Base-by-base conservation (phyloP, 768 basidiomycete species). In the Mycena rebaudengoi region DNA sequence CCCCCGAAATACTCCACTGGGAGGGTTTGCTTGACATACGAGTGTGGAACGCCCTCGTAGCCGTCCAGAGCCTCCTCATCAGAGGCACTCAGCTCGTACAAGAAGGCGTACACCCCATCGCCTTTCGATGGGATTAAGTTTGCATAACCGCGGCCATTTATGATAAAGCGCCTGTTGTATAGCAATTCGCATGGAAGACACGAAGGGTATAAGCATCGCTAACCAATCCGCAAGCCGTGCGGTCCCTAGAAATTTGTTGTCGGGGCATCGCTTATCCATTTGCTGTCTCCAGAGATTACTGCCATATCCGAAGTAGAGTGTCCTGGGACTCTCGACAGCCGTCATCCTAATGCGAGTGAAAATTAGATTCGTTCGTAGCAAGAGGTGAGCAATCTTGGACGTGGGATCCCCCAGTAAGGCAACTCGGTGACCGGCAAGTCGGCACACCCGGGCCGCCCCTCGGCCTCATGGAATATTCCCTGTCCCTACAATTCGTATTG, bases 211-310 rank as follows among this genome's bases (percentile, higher is more conserved):
- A n/a, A n/a, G 37, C 12, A 32, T 21, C 11, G 60, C 78, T 72
- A 44, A 81, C 84, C 85, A 85, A 61, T 80, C 73, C n/a, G 64
- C 46, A 43, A 84, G 68, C 18, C 68, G 56, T 1, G 77, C 83
- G n/a, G 80, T 69, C 5, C 83, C 83, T 23, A 82, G 54, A 45
- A 75, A 79, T 35, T 71, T 76, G 64, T 73, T 80, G 4, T 80
- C 75, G n/a, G 83, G 82, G 58, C 84, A 85, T 16, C 83, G 75
- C n/a, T 71, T 69, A 28, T 73, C 70, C 85, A 85, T 86, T 69
- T 84, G 83, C 28, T 83, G 78, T 33, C 73, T 73, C 81, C 83
- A 85, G 37, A 85, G 73, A 58, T 86, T 86, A 68, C 81, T 83
- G 6, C 85, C 85, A 71, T 84, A 85, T 35, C 76, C 83, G 70